Conservation (phyloP, 2,329 filamentous ascomycete genomes). For the Drechslera avenae region DNA sequence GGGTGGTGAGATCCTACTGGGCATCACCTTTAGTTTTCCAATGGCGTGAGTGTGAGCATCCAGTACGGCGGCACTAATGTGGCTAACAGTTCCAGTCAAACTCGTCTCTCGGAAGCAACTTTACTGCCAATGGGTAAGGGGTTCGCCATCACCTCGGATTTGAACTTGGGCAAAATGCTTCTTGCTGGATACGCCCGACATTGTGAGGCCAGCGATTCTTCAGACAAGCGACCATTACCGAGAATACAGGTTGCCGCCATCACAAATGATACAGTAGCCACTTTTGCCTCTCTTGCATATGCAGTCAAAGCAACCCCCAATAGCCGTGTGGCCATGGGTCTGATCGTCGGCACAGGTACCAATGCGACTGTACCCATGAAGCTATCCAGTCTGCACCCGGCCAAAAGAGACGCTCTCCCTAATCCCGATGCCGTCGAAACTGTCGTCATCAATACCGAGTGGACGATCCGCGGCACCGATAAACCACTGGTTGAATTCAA, state of each 20-base stretch:
- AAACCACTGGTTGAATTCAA: slow-evolving; percentile 66
- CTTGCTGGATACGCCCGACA: slow-evolving; percentile 64
- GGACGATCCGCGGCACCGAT: slow-evolving; percentile 79
- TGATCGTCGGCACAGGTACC: slow-evolving; percentile 81
- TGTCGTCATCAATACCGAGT: slow-evolving; percentile 82
- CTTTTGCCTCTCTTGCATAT: slow-evolving; percentile 77
- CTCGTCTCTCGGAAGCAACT: slow-evolving; percentile 65
- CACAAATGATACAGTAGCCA: slow-evolving; percentile 81
- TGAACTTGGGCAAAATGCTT: slow-evolving; percentile 66
- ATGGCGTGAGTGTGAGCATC: slow-evolving; percentile 54
- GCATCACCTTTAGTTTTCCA: slow-evolving; percentile 73
- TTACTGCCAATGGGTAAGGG: slow-evolving; percentile 74
- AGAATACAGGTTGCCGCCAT: slow-evolving; percentile 74
- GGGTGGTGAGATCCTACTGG: slow-evolving; percentile 61
- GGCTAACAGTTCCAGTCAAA: slow-evolving; percentile 52
- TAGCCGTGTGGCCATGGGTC: slow-evolving; percentile 74
- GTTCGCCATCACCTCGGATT: slow-evolving; percentile 65
- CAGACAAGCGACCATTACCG: slow-evolving; percentile 52
- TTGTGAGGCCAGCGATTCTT: slow-evolving; percentile 49
- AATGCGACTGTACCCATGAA: slow-evolving; percentile 80
- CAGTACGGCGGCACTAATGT: neutral
- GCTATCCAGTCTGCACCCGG: slow-evolving; percentile 64
- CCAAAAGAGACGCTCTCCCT: slow-evolving; percentile 59
- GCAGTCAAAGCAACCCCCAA: slow-evolving; percentile 65
- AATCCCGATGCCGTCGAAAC: slow-evolving; percentile 55